Evolutionary conservation across 768 basidiomycete genomes (phyloP).

Genomic region (Serendipita sp.): DNA sequence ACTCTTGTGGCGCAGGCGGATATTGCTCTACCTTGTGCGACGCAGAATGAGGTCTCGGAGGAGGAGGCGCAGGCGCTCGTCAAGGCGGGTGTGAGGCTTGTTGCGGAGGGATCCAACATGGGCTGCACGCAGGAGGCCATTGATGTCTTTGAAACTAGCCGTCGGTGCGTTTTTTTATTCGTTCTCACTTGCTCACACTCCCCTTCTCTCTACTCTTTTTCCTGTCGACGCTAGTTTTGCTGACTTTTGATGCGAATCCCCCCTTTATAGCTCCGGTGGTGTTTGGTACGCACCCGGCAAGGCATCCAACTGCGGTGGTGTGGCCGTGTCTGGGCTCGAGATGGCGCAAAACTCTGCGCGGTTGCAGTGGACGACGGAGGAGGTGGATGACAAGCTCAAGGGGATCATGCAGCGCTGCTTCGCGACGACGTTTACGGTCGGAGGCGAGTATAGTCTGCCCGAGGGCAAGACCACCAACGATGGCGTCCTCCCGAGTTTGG

Average conservation of each 20-base stretch:
- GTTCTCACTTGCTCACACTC: slow-evolving; percentile 10
- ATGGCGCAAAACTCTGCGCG: slow-evolving; percentile 67
- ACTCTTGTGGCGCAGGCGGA: slow-evolving; percentile 44
- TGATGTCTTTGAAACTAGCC: slow-evolving; percentile 49
- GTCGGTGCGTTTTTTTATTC: slow-evolving; percentile 21
- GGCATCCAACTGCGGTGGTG: slow-evolving; percentile 56
- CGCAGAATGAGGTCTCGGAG: slow-evolving; percentile 53
- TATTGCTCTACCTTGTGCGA: slow-evolving; percentile 55
- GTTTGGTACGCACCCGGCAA: slow-evolving; percentile 65
- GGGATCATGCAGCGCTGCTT: slow-evolving; percentile 56
- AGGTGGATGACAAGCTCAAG: slow-evolving; percentile 55
- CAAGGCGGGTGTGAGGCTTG: slow-evolving; percentile 50
- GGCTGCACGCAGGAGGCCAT: slow-evolving; percentile 60
- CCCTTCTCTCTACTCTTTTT: too few relatives aligned
- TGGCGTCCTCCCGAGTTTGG: slow-evolving; percentile 34
- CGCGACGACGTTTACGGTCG: slow-evolving; percentile 19
- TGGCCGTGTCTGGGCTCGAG: slow-evolving; percentile 63
- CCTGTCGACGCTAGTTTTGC: background rate
- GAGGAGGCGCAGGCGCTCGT: slow-evolving; percentile 57
- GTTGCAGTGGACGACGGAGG: slow-evolving; percentile 42
- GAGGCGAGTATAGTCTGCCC: slow-evolving; percentile 18
- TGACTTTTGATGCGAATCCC: background rate
- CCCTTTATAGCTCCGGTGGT: slow-evolving; percentile 23
- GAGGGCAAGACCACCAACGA: slow-evolving; percentile 17
- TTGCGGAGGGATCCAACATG: slow-evolving; percentile 70